Conservation (phyloP, 2,329 filamentous ascomycete genomes). For the Ophiosphaerella herpotricha region DNA sequence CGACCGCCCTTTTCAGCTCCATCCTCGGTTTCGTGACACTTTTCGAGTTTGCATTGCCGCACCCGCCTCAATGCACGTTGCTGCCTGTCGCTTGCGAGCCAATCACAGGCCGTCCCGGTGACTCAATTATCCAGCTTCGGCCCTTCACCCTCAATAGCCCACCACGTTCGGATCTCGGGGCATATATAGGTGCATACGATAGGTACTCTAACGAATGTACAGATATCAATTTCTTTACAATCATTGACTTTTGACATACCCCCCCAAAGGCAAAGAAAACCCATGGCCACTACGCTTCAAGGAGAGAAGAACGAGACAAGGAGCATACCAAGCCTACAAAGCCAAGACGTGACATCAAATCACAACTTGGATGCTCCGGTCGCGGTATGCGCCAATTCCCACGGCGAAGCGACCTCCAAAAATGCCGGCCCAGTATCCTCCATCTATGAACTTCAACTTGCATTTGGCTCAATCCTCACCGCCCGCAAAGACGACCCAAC, state of each 20-base stretch:
- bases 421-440: background rate
- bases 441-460: conserved; percentile 20
- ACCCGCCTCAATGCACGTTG: background rate
- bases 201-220: too few relatives aligned
- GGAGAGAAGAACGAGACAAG: background rate
- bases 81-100: background rate
- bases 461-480: conserved; percentile 15
- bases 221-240: too few relatives aligned
- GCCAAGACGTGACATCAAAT: background rate
- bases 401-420: too few relatives aligned
- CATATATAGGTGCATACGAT: too few relatives aligned
- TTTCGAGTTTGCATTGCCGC: background rate
- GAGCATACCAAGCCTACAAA: background rate
- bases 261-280: too few relatives aligned
- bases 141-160: background rate
- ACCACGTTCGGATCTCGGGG: too few relatives aligned
- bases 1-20: background rate
- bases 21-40: background rate
- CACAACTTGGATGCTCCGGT: background rate
- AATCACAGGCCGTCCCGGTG: conserved; percentile 1
- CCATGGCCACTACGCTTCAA: too few relatives aligned
- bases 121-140: background rate
- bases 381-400: too few relatives aligned
- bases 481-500: background rate
- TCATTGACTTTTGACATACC: too few relatives aligned